phyloP scores from a whole-genome alignment of 2,329 filamentous ascomycete species.

The Incumbomyces delicatus region DNA sequence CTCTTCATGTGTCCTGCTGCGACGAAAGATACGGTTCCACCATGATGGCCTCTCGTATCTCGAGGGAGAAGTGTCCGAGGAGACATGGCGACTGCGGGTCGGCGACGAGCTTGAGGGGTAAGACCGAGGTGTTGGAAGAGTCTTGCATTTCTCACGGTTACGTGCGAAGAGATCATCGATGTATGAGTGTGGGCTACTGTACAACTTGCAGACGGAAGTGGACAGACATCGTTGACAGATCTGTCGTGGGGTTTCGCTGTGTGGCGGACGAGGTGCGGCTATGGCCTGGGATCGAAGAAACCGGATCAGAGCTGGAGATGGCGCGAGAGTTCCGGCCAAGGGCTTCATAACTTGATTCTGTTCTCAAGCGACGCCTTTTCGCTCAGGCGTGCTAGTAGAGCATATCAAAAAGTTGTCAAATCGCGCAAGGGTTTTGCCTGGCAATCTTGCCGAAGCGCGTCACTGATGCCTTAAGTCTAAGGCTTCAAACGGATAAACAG shows the following conservation, averaged over 20 bases:
- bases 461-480: too few species aligned
- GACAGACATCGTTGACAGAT: constrained; percentile 8
- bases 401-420: too few species aligned
- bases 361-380: too few species aligned
- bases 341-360: too few species aligned
- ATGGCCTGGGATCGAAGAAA: too few species aligned
- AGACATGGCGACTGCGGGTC: constrained; percentile 13
- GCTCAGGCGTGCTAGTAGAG: too few species aligned
- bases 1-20: constrained; percentile 13
- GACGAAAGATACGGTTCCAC: constrained; percentile 12
- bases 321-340: too few species aligned
- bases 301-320: too few species aligned
- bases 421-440: too few species aligned
- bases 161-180: constrained; percentile 17
- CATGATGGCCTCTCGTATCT: constrained; percentile 5
- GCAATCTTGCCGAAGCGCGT: too few species aligned
- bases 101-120: constrained; percentile 6
- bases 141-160: constrained; percentile 15
- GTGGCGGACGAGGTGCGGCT: too few species aligned
- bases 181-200: constrained; percentile 10
- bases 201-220: constrained; percentile 12
- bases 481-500: too few species aligned
- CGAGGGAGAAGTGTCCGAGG: constrained; percentile 12
- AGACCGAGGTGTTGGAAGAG: constrained; percentile 14
- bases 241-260: constrained; percentile 18